A percentile compares a stretch with the other conserved stretches of the same genome.
These are phyloP conservation scores for Dryas alaskensis DNA, from an alignment of 306 rosid genomes.

Conservation along the genomic window DNA sequence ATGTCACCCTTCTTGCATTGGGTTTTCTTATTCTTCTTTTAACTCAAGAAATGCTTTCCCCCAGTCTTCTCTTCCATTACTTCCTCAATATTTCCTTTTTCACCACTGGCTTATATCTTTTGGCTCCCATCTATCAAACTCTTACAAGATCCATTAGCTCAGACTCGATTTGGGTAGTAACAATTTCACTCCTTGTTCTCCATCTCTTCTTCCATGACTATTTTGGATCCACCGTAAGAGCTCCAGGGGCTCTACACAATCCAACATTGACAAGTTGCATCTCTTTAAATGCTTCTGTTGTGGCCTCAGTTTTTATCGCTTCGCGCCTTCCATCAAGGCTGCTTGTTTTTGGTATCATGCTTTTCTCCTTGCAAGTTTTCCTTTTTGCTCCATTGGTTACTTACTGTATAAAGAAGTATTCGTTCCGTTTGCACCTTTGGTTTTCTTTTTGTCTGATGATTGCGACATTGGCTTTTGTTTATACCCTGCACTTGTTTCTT, in stretches of 20 bases:
- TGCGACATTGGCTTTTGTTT: conserved; percentile 58
- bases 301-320: conserved; percentile 83
- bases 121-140: conserved; percentile 89
- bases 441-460: conserved; percentile 64
- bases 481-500: conserved; percentile 49
- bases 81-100: conserved; percentile 71
- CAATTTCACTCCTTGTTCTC: conserved; percentile 63
- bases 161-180: conserved; percentile 82
- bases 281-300: conserved; percentile 84
- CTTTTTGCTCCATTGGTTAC: conserved; percentile 87
- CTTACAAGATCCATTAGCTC: conserved; percentile 91
- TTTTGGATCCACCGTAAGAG: conserved; percentile 74
- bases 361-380: conserved; percentile 83
- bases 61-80: conserved; percentile 61
- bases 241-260: conserved; percentile 53
- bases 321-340: conserved; percentile 83
- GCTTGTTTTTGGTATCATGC: conserved; percentile 78
- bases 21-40: conserved; percentile 69
- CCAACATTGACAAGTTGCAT: conserved; percentile 78
- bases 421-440: conserved; percentile 61
- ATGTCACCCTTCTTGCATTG: conserved; percentile 66
- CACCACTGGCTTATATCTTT: conserved; percentile 61
- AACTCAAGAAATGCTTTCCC: conserved; percentile 78
- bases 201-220: conserved; percentile 90
- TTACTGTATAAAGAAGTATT: conserved; percentile 70